Percentiles rank a stretch among this genome's conserved stretches.
These are phyloP conservation scores for Luvunga scandens DNA, from an alignment of 345 rosid species.

Conservation along the genomic window DNA sequence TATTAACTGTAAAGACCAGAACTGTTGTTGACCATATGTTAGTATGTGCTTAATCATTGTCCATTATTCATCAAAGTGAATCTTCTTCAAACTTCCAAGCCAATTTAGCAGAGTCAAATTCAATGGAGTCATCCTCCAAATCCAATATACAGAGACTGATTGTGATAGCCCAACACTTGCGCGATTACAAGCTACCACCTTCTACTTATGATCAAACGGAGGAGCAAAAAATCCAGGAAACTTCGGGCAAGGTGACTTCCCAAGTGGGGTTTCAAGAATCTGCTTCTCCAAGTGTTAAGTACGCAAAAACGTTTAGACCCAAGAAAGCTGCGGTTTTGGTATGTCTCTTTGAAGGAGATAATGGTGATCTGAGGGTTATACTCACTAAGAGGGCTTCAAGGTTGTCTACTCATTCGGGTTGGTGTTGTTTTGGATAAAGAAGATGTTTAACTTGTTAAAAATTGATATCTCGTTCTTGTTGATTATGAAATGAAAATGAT, in stretches of 20 bases:
- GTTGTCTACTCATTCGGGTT: conserved; percentile 86
- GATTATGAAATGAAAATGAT: background rate
- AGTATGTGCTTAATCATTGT: too few species aligned
- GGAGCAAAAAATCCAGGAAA: conserved; percentile 40
- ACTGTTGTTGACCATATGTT: too few species aligned
- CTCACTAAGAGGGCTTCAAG: conserved; percentile 79
- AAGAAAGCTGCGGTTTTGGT: conserved; percentile 90
- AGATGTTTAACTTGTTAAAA: background rate
- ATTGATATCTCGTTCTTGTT: background rate
- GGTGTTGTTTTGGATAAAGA: conserved; percentile 23
- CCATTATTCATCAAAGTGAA: too few species aligned
- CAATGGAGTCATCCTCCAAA: conserved; percentile 35
- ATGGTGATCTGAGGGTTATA: conserved; percentile 75
- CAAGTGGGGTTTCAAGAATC: conserved; percentile 84
- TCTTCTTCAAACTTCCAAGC: too few species aligned
- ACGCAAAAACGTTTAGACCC: conserved; percentile 57
- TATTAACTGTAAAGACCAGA: too few species aligned
- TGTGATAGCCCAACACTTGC: conserved; percentile 67
- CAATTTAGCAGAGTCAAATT: conserved; percentile 9
- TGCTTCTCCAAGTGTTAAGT: conserved; percentile 38
- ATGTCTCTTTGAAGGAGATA: conserved; percentile 81
- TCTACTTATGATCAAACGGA: conserved; percentile 48
- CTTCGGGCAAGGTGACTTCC: conserved; percentile 63
- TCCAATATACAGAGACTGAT: conserved; percentile 41
- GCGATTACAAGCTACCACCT: conserved; percentile 60